A percentile compares a stretch with the other conserved stretches of the same genome.
phyloP scores from a whole-genome alignment of 345 rosid genomes.

The Aquilaria yunnanensis region DNA sequence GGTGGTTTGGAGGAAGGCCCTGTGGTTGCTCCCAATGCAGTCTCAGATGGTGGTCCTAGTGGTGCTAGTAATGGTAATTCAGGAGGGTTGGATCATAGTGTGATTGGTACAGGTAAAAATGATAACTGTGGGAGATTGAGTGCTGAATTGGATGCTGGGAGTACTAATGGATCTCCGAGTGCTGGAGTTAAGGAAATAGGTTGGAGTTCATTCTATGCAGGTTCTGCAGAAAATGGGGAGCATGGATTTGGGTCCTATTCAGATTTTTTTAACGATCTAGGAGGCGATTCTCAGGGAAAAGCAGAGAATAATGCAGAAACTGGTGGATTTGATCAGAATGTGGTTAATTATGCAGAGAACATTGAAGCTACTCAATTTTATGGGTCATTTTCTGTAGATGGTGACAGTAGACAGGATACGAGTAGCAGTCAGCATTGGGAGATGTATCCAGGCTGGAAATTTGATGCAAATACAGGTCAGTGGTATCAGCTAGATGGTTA shows the following conservation, averaged over 20 bases:
- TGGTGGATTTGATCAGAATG: constrained; percentile 19
- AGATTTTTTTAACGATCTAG: constrained; percentile 69
- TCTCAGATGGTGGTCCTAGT: constrained; percentile 2
- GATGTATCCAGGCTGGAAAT: constrained; percentile 90
- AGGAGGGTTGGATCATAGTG: constrained; percentile 16
- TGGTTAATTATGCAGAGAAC: constrained; percentile 22
- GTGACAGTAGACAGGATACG: constrained; percentile 40
- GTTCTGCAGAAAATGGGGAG: constrained; percentile 36
- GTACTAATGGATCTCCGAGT: constrained; percentile 30
- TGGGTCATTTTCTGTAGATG: constrained; percentile 25
- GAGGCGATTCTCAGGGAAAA: constrained; percentile 29
- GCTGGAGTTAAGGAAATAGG: constrained; percentile 73
- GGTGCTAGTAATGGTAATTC: constrained; percentile 12
- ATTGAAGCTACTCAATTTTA: constrained; percentile 28
- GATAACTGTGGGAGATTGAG: constrained; percentile 9
- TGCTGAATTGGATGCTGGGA: constrained; percentile 23
- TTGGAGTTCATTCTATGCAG: constrained; percentile 80
- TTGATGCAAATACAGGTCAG: constrained; percentile 60
- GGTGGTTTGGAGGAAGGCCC: not conserved
- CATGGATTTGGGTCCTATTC: constrained; percentile 64
- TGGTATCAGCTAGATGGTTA: constrained; percentile 73
- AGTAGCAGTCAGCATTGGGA: constrained; percentile 68
- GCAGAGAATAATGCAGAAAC: constrained; percentile 23
- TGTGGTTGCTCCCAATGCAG: constrained; percentile 8
- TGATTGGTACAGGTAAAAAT: constrained; percentile 15